These are phyloP conservation scores for Lunularia cruciata DNA, from an alignment of 225 moss, liverwort and hornwort species.

Conservation along the genomic window DNA sequence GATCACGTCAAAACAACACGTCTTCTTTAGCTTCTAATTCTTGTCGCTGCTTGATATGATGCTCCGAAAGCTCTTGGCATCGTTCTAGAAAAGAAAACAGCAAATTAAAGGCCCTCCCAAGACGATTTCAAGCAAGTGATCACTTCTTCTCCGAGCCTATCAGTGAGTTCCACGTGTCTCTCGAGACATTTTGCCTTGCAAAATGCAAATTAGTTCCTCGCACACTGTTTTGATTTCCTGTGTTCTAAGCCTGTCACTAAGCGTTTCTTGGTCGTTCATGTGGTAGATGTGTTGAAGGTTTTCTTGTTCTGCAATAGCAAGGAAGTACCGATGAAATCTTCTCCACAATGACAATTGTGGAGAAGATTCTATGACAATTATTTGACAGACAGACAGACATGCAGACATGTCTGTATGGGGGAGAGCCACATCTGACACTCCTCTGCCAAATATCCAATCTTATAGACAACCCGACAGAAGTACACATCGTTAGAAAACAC, in stretches of 20 bases:
- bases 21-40: constrained; percentile 58
- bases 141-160: constrained; percentile 71
- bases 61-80: constrained; percentile 53
- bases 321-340: constrained; percentile 44
- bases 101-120: constrained; percentile 63
- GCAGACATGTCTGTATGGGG: too few species aligned
- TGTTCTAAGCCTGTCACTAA: constrained; percentile 59
- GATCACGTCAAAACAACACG: constrained; percentile 55
- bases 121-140: constrained; percentile 69
- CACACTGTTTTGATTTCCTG: constrained; percentile 71
- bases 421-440: too few species aligned
- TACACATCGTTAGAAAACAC: too few species aligned
- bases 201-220: constrained; percentile 64
- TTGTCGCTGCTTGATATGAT: constrained; percentile 62
- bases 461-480: too few species aligned
- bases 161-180: constrained; percentile 59
- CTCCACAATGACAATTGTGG: too few species aligned
- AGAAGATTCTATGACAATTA: too few species aligned
- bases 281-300: constrained; percentile 40
- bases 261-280: constrained; percentile 54
- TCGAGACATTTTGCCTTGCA: constrained; percentile 71
- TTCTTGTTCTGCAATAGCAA: constrained; percentile 42
- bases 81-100: constrained; percentile 38
- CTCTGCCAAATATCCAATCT: too few species aligned
- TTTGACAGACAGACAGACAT: too few species aligned